Evolutionary conservation across 2,329 filamentous ascomycete species (phyloP).

Genomic region (Aspergillus ochraceus): DNA sequence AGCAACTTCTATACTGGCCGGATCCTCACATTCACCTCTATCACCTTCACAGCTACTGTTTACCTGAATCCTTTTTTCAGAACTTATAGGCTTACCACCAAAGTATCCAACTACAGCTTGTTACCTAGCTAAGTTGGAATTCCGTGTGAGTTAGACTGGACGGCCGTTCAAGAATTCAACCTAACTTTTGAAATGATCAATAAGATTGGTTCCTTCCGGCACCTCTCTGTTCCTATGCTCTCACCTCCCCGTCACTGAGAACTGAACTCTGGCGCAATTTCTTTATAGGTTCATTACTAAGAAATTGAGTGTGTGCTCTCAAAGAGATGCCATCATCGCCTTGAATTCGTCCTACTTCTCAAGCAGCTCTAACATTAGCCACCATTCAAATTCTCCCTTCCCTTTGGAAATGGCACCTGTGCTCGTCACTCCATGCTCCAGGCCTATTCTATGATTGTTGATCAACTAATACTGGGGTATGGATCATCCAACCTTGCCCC

Average conservation of each 20-base stretch:
- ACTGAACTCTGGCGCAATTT: too few species aligned
- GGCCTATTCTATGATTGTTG: not conserved
- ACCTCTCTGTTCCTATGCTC: not conserved
- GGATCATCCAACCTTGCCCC: not conserved
- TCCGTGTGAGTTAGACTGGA: not conserved
- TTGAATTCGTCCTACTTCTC: not conserved
- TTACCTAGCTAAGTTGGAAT: not conserved
- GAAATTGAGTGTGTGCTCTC: not conserved
- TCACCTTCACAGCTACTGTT: not conserved
- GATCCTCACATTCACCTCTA: not conserved
- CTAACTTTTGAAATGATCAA: not conserved
- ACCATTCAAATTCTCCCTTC: not conserved
- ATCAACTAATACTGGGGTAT: not conserved
- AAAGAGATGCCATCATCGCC: not conserved
- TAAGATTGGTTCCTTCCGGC: not conserved
- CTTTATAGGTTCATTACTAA: too few species aligned
- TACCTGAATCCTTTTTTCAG: not conserved
- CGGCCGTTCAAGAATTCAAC: not conserved
- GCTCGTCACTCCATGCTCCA: not conserved
- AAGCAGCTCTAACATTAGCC: not conserved
- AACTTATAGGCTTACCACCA: not conserved
- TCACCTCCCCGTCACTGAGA: not conserved
- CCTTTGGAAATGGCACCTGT: not conserved
- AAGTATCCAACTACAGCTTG: not conserved
- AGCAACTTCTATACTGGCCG: not conserved